Percentiles rank a stretch among this genome's conserved stretches.
Evolutionary conservation across 306 rosid species (phyloP).

Genomic region (Quercus ilex): DNA sequence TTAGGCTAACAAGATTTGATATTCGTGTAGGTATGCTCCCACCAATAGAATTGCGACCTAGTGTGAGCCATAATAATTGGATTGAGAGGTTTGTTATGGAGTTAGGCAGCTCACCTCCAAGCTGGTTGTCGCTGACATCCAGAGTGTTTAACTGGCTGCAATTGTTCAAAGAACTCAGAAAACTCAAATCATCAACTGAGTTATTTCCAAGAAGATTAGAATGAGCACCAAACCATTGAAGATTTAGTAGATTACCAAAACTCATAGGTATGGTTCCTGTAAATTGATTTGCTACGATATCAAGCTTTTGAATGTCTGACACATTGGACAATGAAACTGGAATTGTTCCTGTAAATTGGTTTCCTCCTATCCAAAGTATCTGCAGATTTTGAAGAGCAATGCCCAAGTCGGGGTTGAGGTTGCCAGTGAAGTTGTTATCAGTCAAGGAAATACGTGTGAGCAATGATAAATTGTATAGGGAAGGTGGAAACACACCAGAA

Average conservation of each 20-base stretch:
- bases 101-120: neutral
- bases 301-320: no score
- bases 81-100: neutral
- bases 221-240: neutral
- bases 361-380: rapidly evolving
- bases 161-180: neutral
- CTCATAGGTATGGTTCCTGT: neutral
- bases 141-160: neutral
- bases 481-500: neutral
- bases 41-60: neutral
- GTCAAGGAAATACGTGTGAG: neutral
- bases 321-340: no score
- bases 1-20: neutral
- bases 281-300: neutral
- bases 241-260: neutral
- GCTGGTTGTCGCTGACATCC: neutral
- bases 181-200: neutral
- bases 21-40: neutral
- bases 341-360: neutral
- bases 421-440: neutral
- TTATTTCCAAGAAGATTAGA: neutral
- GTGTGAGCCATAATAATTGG: neutral
- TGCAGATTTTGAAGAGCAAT: neutral
- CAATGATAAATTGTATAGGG: neutral
- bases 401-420: neutral